Evolutionary conservation across 768 basidiomycete genomes (phyloP).

Genomic region (Kwoniella sp.): DNA sequence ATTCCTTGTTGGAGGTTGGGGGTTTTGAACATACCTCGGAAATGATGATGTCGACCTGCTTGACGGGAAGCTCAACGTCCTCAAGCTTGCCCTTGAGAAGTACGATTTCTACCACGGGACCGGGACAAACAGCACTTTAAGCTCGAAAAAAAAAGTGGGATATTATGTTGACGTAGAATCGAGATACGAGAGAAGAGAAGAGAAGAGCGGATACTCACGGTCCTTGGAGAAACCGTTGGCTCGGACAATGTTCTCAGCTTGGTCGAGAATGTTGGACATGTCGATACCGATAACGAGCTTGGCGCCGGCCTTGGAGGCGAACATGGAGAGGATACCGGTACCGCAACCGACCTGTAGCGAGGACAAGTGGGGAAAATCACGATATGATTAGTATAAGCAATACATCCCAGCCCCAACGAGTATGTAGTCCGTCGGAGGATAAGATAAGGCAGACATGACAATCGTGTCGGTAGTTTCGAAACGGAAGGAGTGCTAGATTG

Average conservation of each 20-base stretch:
- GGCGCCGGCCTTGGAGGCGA: conserved; percentile 93
- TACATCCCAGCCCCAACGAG: no score
- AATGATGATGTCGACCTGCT: conserved; percentile 96
- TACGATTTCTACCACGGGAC: conserved; percentile 90
- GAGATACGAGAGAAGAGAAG: background rate
- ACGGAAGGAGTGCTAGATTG: no score
- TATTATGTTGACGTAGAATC: no score
- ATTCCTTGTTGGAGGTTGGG: no score
- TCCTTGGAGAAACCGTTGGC: conserved; percentile 89
- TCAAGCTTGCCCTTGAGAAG: conserved; percentile 98
- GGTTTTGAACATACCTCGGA: conserved; percentile 74
- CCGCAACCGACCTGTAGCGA: conserved; percentile 78
- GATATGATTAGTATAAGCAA: no score
- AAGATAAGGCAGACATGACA: no score
- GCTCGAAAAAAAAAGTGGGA: no score
- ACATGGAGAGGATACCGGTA: conserved; percentile 97
- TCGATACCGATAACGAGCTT: conserved; percentile 95
- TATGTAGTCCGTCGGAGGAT: no score
- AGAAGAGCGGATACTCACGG: conserved; percentile 62
- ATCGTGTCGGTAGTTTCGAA: no score
- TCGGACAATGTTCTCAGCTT: conserved; percentile 93
- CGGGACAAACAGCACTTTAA: no score
- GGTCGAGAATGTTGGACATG: conserved; percentile 99
- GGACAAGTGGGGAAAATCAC: background rate
- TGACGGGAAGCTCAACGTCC: conserved; percentile 81